A percentile compares a stretch with the other conserved stretches of the same genome.
phyloP scores from a whole-genome alignment of 139 green algal species.

The Chlorella sp. region DNA sequence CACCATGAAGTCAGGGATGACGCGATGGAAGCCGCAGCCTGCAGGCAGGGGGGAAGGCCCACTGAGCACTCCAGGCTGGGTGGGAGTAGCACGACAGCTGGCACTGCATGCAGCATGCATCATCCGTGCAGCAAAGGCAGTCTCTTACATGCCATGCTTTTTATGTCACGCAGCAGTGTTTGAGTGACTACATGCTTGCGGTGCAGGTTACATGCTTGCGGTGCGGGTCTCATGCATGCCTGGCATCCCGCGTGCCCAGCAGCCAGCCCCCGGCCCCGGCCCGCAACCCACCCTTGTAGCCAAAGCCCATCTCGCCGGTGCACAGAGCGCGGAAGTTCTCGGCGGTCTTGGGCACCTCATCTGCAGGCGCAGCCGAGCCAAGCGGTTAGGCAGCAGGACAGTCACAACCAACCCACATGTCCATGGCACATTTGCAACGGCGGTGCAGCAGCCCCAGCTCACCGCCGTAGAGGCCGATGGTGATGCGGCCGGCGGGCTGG shows the following conservation, averaged over 20 bases:
- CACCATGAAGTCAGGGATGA: conserved; percentile 79
- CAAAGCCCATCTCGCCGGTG: conserved; percentile 72
- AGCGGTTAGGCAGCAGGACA: background rate
- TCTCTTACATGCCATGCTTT: too few species aligned
- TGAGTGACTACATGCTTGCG: too few species aligned
- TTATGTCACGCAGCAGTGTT: too few species aligned
- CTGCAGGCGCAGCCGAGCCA: background rate
- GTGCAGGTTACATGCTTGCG: too few species aligned
- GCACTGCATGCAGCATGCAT: too few species aligned
- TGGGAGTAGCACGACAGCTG: too few species aligned
- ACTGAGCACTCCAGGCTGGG: too few species aligned
- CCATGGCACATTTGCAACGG: background rate
- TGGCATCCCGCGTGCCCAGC: background rate
- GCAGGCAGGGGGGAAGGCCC: too few species aligned
- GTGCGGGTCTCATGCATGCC: too few species aligned
- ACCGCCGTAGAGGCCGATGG: conserved; percentile 87
- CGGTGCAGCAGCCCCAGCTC: background rate
- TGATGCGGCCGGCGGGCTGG: conserved; percentile 78
- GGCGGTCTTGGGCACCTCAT: conserved; percentile 82
- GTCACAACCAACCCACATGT: background rate
- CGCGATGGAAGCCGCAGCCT: conserved; percentile 48
- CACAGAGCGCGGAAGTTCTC: conserved; percentile 95
- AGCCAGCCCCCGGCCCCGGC: background rate
- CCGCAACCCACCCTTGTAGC: conserved; percentile 41
- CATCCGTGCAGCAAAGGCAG: too few species aligned